These are phyloP conservation scores for Salix brachista DNA, from an alignment of 345 rosid genomes.

Conservation along the genomic window DNA sequence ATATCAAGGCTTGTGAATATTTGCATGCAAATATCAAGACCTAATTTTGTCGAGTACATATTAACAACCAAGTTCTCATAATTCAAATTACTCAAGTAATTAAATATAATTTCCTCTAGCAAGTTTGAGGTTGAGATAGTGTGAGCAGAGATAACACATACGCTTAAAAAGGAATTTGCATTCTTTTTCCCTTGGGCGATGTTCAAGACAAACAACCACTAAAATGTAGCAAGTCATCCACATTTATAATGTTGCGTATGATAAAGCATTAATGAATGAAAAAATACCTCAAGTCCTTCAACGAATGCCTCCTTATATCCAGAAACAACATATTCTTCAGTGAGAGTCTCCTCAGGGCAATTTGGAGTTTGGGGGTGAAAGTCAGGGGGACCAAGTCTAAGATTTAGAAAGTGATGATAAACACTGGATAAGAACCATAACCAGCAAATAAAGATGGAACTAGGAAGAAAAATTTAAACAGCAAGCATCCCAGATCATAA, in stretches of 20 bases:
- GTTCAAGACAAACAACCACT: neutral
- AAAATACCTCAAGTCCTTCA: conserved; percentile 89
- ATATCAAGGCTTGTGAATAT: conserved; percentile 1
- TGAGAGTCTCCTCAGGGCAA: conserved; percentile 92
- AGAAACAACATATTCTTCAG: conserved; percentile 63
- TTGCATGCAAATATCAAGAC: neutral
- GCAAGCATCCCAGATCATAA: neutral
- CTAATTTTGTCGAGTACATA: neutral
- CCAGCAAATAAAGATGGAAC: neutral
- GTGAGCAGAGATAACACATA: neutral
- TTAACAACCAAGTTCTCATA: neutral
- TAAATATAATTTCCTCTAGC: neutral
- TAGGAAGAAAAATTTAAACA: neutral
- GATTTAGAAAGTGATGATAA: conserved; percentile 10
- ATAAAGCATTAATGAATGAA: neutral
- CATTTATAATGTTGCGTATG: neutral
- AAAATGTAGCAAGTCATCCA: neutral
- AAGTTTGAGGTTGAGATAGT: neutral
- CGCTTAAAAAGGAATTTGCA: neutral
- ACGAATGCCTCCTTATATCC: conserved; percentile 97
- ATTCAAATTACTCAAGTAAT: neutral
- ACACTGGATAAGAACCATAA: conserved; percentile 13
- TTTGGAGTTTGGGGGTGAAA: conserved; percentile 79
- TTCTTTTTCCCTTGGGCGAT: neutral
- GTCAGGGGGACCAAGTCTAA: conserved; percentile 96